Conservation (phyloP, 441 rosid genomes). For the Manihot esculenta region DNA sequence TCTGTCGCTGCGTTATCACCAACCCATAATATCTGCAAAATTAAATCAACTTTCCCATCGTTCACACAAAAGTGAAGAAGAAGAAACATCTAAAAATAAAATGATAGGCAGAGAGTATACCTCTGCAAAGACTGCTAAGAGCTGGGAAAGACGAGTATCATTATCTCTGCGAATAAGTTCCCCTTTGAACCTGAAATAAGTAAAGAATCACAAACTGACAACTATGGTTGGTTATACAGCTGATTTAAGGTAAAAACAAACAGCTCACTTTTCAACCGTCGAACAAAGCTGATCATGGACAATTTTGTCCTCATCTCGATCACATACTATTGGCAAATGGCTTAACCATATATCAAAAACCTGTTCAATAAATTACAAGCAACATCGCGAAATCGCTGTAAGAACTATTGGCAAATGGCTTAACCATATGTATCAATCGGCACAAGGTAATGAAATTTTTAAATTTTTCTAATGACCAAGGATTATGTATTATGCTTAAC, state of each 20-base stretch:
- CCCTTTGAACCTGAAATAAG: conserved; percentile 43
- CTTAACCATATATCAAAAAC: conserved; percentile 60
- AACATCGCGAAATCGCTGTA: not conserved
- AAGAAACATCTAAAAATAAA: too few relatives aligned
- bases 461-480: too few relatives aligned
- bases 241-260: too few relatives aligned
- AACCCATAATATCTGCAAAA: conserved; percentile 40
- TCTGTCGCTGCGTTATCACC: conserved; percentile 41
- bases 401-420: too few relatives aligned
- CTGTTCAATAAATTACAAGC: conserved; percentile 27
- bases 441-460: too few relatives aligned
- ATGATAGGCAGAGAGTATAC: conserved; percentile 23
- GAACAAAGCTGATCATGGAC: conserved; percentile 68
- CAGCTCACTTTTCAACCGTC: conserved; percentile 55
- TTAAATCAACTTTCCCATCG: too few relatives aligned
- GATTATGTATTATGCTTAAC: too few relatives aligned
- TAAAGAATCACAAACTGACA: too few relatives aligned
- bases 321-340: conserved; percentile 62
- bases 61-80: too few relatives aligned
- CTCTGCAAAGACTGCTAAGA: conserved; percentile 54
- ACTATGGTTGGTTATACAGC: too few relatives aligned
- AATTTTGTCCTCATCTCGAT: conserved; percentile 56
- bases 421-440: too few relatives aligned
- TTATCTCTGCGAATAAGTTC: conserved; percentile 45
- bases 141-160: conserved; percentile 52